Percentiles rank a stretch among this genome's conserved stretches.
Evolutionary conservation across 805 yeast genomes (phyloP).

Genomic region (Kluyveromyces nonfermentans): DNA sequence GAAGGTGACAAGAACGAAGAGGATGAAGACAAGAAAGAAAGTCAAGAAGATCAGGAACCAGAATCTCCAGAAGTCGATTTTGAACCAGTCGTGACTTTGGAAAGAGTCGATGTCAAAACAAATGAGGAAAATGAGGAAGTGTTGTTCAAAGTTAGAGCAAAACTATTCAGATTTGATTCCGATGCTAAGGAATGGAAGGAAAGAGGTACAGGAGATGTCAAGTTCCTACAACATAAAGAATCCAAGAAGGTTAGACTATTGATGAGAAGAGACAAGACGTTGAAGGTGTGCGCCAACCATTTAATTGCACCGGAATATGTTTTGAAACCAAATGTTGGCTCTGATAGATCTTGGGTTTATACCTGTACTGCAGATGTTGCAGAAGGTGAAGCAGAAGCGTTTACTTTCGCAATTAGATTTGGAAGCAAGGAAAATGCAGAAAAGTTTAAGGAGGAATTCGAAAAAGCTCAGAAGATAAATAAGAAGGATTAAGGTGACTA

Average conservation of each 20-base stretch:
- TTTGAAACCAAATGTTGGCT: conserved; percentile 88
- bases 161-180: conserved; percentile 80
- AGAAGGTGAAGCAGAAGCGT: conserved; percentile 94
- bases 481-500: conserved; percentile 27
- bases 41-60: conserved; percentile 33
- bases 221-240: conserved; percentile 82
- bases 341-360: conserved; percentile 98
- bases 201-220: conserved; percentile 98
- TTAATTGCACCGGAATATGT: conserved; percentile 71
- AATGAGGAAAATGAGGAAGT: conserved; percentile 87
- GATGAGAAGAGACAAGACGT: conserved; percentile 98
- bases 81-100: conserved; percentile 91
- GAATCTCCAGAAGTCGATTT: conserved; percentile 62
- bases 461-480: conserved; percentile 67
- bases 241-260: conserved; percentile 78
- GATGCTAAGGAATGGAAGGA: conserved; percentile 96
- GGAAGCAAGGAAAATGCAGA: conserved; percentile 90
- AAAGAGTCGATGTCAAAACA: conserved; percentile 93
- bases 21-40: conserved; percentile 20
- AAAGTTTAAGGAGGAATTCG: conserved; percentile 87
- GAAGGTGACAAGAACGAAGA: conserved; percentile 22
- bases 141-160: conserved; percentile 81
- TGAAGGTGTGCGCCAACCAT: conserved; percentile 97
- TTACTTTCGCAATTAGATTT: conserved; percentile 92
- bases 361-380: conserved; percentile 88